Conservation (phyloP, 164 flowering plant species). For the Vitis labrusca region DNA sequence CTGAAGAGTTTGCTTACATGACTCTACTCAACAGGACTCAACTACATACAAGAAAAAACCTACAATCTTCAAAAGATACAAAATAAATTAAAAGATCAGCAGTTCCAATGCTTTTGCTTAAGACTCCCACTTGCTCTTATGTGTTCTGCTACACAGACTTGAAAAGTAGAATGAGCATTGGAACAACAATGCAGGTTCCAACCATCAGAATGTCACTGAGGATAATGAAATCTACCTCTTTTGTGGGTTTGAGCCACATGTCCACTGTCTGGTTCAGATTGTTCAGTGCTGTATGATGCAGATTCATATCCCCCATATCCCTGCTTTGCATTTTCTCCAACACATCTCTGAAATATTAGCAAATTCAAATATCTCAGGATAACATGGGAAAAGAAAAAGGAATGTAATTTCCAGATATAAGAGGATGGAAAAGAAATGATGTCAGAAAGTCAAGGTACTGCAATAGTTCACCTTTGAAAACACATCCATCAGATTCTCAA, state of each 20-base stretch:
- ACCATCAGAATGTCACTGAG: conserved; percentile 18
- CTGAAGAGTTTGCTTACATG: neutral
- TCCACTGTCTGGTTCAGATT: conserved; percentile 2
- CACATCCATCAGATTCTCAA: neutral
- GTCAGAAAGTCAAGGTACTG: neutral
- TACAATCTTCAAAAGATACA: neutral
- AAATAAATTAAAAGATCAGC: neutral
- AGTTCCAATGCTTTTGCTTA: neutral
- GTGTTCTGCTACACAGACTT: neutral
- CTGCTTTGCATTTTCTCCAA: neutral
- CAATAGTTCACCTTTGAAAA: neutral
- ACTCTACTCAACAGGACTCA: neutral
- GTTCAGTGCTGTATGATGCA: neutral
- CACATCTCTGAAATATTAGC: neutral
- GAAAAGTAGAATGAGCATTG: neutral
- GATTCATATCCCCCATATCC: neutral
- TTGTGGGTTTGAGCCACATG: conserved; percentile 4
- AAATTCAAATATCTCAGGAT: neutral
- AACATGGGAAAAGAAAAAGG: neutral
- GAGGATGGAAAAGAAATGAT: neutral
- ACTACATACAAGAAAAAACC: neutral
- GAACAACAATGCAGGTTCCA: conserved; percentile 9
- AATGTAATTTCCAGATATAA: neutral
- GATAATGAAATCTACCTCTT: conserved; percentile 33
- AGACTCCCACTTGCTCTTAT: neutral